These are phyloP conservation scores for Cinnamomum chago DNA, from an alignment of 164 flowering plant species.

Conservation along the genomic window DNA sequence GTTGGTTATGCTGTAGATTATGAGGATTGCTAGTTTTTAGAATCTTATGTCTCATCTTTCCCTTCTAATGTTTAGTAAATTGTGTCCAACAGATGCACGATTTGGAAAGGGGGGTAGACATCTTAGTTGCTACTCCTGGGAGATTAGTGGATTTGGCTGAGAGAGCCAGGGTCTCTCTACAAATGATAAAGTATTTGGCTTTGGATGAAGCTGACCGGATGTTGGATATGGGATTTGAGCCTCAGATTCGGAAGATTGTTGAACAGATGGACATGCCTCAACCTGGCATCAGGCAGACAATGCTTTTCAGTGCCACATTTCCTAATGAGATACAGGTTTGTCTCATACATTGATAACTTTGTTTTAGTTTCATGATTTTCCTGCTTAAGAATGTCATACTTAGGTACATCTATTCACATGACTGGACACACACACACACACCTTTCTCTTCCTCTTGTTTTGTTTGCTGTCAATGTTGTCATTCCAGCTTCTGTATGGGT, in stretches of 20 bases:
- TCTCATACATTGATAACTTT: background rate
- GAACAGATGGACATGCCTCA: slow-evolving; percentile 57
- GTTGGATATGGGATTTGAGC: slow-evolving; percentile 76
- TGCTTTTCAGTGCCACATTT: slow-evolving; percentile 74
- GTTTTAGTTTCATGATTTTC: background rate
- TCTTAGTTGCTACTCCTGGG: slow-evolving; percentile 73
- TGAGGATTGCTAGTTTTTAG: background rate
- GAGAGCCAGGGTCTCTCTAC: slow-evolving; percentile 49
- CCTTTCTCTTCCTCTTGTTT: background rate
- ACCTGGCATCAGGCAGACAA: slow-evolving; percentile 50
- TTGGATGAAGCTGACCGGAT: slow-evolving; percentile 70
- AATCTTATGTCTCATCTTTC: background rate
- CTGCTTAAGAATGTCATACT: background rate
- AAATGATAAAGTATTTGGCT: slow-evolving; percentile 42
- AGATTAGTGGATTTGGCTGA: slow-evolving; percentile 64
- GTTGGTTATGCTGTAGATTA: background rate
- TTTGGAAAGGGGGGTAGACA: slow-evolving; percentile 57
- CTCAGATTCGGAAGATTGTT: slow-evolving; percentile 55
- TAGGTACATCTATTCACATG: background rate
- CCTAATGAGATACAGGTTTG: slow-evolving; percentile 56
- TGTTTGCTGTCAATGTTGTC: background rate
- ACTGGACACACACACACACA: background rate
- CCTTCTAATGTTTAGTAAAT: background rate
- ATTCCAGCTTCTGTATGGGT: too few relatives aligned
- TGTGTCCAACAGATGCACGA: slow-evolving; percentile 35